These are phyloP conservation scores for Boletellus ananas DNA, from an alignment of 768 basidiomycete genomes.

Conservation along the genomic window DNA sequence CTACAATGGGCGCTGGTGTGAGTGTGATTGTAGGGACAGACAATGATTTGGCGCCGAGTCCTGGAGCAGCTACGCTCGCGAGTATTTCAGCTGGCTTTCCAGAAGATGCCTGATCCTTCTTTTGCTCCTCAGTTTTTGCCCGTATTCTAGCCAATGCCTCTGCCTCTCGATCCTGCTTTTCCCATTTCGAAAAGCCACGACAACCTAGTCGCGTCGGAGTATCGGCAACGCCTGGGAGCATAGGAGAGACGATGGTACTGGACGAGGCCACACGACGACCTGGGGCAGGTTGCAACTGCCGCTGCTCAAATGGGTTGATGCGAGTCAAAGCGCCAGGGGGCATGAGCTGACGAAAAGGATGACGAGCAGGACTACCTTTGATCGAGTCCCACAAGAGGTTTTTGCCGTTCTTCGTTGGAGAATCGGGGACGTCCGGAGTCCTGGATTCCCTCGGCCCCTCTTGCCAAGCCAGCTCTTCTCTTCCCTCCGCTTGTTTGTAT, in stretches of 20 bases:
- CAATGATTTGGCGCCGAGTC: slow-evolving; percentile 17
- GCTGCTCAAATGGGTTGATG: slow-evolving; percentile 47
- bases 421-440: slow-evolving; percentile 37
- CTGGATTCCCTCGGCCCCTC: slow-evolving; percentile 43
- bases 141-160: slow-evolving; percentile 72
- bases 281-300: slow-evolving; percentile 32
- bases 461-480: slow-evolving; percentile 65
- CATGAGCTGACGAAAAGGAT: slow-evolving; percentile 46
- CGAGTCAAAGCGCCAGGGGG: slow-evolving; percentile 42
- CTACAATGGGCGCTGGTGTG: slow-evolving; percentile 20
- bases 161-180: slow-evolving; percentile 82
- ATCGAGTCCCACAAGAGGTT: slow-evolving; percentile 67
- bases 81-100: slow-evolving; percentile 34
- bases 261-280: slow-evolving; percentile 44
- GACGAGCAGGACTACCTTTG: slow-evolving; percentile 39
- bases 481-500: slow-evolving; percentile 59
- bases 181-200: slow-evolving; percentile 71
- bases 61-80: slow-evolving; percentile 23
- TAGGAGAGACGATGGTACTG: slow-evolving; percentile 24
- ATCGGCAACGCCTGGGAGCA: slow-evolving; percentile 39
- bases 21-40: slow-evolving; percentile 28
- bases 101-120: slow-evolving; percentile 36
- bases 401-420: slow-evolving; percentile 50
- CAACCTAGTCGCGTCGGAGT: slow-evolving; percentile 49
- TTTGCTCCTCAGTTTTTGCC: slow-evolving; percentile 44